Evolutionary conservation across 2,329 filamentous ascomycete genomes (phyloP).

Genomic region (Apiospora aurea): DNA sequence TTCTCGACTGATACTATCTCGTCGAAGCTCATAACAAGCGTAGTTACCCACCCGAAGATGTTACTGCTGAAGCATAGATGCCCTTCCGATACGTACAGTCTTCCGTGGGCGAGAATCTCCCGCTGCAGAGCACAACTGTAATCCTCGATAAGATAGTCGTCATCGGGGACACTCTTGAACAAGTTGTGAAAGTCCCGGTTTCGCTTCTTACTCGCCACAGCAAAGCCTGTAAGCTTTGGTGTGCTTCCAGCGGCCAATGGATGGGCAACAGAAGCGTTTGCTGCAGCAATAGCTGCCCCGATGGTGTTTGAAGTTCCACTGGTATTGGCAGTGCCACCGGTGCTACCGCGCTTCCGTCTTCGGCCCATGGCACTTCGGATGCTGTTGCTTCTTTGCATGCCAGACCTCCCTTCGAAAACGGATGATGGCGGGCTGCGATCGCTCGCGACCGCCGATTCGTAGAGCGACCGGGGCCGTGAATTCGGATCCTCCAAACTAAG

Average conservation of each 20-base stretch:
- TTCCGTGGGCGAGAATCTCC: conserved; percentile 92
- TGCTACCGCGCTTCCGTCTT: conserved; percentile 83
- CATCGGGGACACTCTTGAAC: conserved; percentile 96
- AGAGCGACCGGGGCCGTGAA: conserved; percentile 57
- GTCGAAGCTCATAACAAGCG: conserved; percentile 96
- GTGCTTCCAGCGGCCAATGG: conserved; percentile 63
- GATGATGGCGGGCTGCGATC: conserved; percentile 74
- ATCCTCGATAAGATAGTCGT: conserved; percentile 97
- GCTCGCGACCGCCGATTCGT: conserved; percentile 57
- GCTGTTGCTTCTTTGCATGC: conserved; percentile 70
- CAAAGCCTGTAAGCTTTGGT: conserved; percentile 90
- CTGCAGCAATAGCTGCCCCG: conserved; percentile 75
- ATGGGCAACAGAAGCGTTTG: conserved; percentile 72
- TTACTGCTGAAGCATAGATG: conserved; percentile 99
- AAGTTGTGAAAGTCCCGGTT: conserved; percentile 94
- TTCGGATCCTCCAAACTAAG: conserved; percentile 46
- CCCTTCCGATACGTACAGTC: conserved; percentile 95
- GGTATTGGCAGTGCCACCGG: conserved; percentile 67
- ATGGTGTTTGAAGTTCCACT: conserved; percentile 69
- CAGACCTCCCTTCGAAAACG: conserved; percentile 67
- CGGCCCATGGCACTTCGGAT: conserved; percentile 67
- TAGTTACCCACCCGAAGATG: conserved; percentile 97
- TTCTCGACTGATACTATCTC: conserved; percentile 98
- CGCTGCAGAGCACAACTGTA: conserved; percentile 96
- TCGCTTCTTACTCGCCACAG: conserved; percentile 93